Evolutionary conservation across 2,329 filamentous ascomycete species (phyloP), one percentile per base, ranked within the genome.

Genomic region (Sporothrix dimorphospora): DNA sequence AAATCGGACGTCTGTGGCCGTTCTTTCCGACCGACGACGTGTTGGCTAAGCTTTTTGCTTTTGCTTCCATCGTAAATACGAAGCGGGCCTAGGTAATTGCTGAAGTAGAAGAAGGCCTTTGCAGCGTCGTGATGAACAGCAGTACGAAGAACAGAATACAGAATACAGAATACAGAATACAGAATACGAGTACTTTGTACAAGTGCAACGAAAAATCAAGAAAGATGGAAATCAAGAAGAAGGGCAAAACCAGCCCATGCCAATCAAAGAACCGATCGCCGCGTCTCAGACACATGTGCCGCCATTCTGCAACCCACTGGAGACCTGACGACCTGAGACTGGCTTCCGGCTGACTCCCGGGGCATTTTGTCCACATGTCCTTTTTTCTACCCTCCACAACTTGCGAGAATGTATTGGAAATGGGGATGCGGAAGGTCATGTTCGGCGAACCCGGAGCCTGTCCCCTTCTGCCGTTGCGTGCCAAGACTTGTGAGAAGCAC

Each of bases 201-300:
- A 16, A n/a, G 30, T n/a, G 5, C 55, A 21, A 42, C 30, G n/a
- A 24, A 34, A 21, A 42, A 21, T 59, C 27, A 14, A n/a, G 34
- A 24, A n/a, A 3, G 19, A 45, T 47, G 47, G 11, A 63, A 42
- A 27, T 0, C 30, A n/a, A n/a, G n/a, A n/a, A n/a, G n/a, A n/a
- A n/a, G n/a, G n/a, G n/a, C n/a, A n/a, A n/a, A n/a, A n/a, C 30
- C 12, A 3, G 38, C 59, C 8, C 40, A 45, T 63, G n/a, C 38
- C 59, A 45, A 24, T 45, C 38, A 45, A 45, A 45, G 59, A 45
- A 42, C 38, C 19, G 59, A 63, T 63, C 59, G 59, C 21, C 59
- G 59, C 38, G 57, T 63, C 59, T 63, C 59, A 45, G 59, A 45
- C 59, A 63, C 59, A 45, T 45, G 59, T 63, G 40, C 40, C 38